Base-by-base conservation (phyloP, 176 grass and related monocot genomes). In the Zoysia japonica region DNA sequence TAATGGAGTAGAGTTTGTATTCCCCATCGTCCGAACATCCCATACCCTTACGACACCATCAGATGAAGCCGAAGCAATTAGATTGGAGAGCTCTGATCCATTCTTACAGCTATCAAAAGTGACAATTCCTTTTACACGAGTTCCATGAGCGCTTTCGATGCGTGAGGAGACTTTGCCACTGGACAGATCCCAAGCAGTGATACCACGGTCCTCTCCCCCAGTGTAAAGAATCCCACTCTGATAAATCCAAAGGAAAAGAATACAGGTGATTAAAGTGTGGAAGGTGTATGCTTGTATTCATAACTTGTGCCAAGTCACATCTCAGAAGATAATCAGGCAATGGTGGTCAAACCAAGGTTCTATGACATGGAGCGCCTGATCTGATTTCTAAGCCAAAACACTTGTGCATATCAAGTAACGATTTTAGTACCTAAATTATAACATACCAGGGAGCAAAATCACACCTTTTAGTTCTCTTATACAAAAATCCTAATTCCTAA, bases 11-110 rank as follows among this genome's bases (percentile, higher is more conserved):
- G 87, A 61, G 51, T 91, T 98, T 45, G 72, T 88, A 35, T 47
- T 87, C 7, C 90, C 84, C 35, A 79, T 88, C 79, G 92, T 84
- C 44, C 88, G 82, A 62, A 90, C 44, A 85, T 98, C 96, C 96
- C 96, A 98, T 38, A 98, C 71, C 83, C 86, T 88, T 81, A 98
- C 85, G 12, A 93, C 19, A 78, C 92, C 96, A 89, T 98, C 96
- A 8, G 96, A 91, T 38, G 96, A 98, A 69, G 96, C 92, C 1
- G 96, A 98, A 60, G 90, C 75, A 78, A 98, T 72, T 48, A 95
- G 20, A 65, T 92, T 91, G 51, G 86, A 80, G 45, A 77, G 47
- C 64, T 82, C 90, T 3, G 87, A 93, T 49, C 76, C 75, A 17
- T 84, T n/a, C 9, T 71, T 91, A 44, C 1, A 8, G 61, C 56